Base-by-base conservation (phyloP, 352 stramenopile genomes). In the Aphanomyces invadans region DNA sequence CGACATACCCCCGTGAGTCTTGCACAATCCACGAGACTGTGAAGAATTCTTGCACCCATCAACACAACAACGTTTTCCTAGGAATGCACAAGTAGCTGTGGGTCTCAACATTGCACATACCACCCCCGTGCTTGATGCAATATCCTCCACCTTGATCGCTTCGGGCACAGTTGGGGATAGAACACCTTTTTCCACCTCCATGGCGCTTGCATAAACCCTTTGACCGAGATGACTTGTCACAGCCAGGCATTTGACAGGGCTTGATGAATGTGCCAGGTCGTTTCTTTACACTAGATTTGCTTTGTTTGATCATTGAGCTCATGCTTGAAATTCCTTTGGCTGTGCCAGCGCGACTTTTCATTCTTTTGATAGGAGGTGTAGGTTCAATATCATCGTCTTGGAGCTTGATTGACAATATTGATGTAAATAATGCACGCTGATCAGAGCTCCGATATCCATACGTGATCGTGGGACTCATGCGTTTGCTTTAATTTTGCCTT, bases 171-270 rank as follows among this genome's bases (percentile, higher is more conserved):
- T 70, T 46, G 12, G 62, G 44, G 4, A 48, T 53, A 46, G 78
- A 79, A 69, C 70, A 74, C 1, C 71, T 65, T 38, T 73, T 76
- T 33, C 65, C 72, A 90, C 86, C 86, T 74, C 86, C 76, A 73
- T 95, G 83, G 0, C 73, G 71, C 57, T 84, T 80, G 54, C 86
- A 95, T 31, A 84, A 70, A 59, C 81, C 82, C 68, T 80, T 77
- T 68, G 78, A 76, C 70, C 90, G 82, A 28, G 77, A 87, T 71
- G 79, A 89, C 62, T 90, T 91, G 36, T 68, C 65, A 63, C 85
- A 94, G 17, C 76, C 78, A 60, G 75, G 61, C 0, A 74, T 45
- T 4, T 70, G 59, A 62, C 85, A 94, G 9, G 82, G 71, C 66
- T 91, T 90, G 54, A 59, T 29, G 9, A 49, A 12, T 21, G 23